A percentile compares a stretch with the other conserved stretches of the same genome.
Evolutionary conservation across 2,329 filamentous ascomycete species (phyloP).

Genomic region (Phyllosticta capitalensis): DNA sequence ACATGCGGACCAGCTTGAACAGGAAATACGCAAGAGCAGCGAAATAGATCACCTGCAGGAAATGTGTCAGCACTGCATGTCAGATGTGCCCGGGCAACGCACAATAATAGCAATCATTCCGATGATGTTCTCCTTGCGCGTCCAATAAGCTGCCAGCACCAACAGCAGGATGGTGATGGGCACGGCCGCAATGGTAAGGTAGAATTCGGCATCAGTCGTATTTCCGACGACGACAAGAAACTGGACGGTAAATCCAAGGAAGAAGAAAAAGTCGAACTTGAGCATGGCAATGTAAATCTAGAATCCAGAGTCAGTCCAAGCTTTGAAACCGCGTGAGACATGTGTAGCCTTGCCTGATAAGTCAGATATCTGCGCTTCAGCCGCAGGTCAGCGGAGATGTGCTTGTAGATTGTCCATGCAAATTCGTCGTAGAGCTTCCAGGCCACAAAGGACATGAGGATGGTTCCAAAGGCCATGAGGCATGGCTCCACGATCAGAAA

Average conservation of each 20-base stretch:
- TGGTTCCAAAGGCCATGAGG: conserved; percentile 66
- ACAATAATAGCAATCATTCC: conserved; percentile 70
- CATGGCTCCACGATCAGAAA: conserved; percentile 78
- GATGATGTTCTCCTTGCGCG: conserved; percentile 66
- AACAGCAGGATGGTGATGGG: conserved; percentile 87
- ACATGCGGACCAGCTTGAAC: conserved; percentile 97
- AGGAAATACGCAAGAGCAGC: conserved; percentile 89
- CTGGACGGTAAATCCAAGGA: conserved; percentile 95
- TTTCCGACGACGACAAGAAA: conserved; percentile 83
- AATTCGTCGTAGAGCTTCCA: conserved; percentile 99
- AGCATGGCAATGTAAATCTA: conserved; percentile 95
- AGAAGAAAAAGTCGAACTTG: conserved; percentile 99
- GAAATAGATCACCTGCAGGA: conserved; percentile 60
- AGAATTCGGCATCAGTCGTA: conserved; percentile 63
- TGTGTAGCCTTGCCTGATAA: conserved; percentile 64
- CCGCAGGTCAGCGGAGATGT: conserved; percentile 91
- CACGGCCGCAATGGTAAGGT: conserved; percentile 78
- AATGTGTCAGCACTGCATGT: not conserved
- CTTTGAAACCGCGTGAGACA: not conserved
- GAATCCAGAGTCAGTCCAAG: conserved; percentile 3
- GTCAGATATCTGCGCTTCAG: conserved; percentile 96
- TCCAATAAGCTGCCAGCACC: conserved; percentile 73
- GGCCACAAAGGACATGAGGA: conserved; percentile 64
- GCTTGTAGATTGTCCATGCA: conserved; percentile 98
- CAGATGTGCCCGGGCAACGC: conserved; percentile 16